Conservation (phyloP, 1,139 yeast species). For the Saccharomyces hybrid region DNA sequence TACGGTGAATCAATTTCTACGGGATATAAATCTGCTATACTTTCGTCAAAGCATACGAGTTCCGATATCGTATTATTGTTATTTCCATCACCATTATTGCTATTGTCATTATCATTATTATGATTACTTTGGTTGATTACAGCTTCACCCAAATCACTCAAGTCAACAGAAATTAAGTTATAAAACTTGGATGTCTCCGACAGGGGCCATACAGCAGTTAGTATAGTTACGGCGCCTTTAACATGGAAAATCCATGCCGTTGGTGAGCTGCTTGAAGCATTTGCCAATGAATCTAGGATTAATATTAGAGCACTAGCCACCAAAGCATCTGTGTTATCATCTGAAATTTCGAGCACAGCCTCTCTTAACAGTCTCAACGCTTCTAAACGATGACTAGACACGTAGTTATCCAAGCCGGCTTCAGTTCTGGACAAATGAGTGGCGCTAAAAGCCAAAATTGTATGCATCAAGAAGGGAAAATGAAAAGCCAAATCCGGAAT, state of each 20-base stretch:
- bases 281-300: slow-evolving; percentile 89
- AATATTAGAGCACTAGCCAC: slow-evolving; percentile 86
- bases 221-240: slow-evolving; percentile 91
- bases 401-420: slow-evolving; percentile 71
- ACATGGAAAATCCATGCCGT: slow-evolving; percentile 97
- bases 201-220: slow-evolving; percentile 94
- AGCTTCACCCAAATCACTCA: slow-evolving; percentile 73
- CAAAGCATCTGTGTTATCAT: slow-evolving; percentile 83
- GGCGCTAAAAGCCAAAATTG: slow-evolving; percentile 83
- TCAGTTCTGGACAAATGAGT: slow-evolving; percentile 79
- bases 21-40: slow-evolving; percentile 79
- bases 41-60: slow-evolving; percentile 78
- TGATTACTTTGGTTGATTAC: slow-evolving; percentile 25
- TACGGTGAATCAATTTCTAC: slow-evolving; percentile 79
- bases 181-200: slow-evolving; percentile 71
- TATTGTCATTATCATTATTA: not conserved
- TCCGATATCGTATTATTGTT: slow-evolving; percentile 42
- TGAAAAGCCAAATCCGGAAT: slow-evolving; percentile 85
- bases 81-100: slow-evolving; percentile 26
- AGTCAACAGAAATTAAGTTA: slow-evolving; percentile 67
- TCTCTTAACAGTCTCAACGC: slow-evolving; percentile 74
- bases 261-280: slow-evolving; percentile 69
- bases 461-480: slow-evolving; percentile 87
- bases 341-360: slow-evolving; percentile 74
- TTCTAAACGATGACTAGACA: slow-evolving; percentile 80